Evolutionary conservation across 2,329 filamentous ascomycete genomes (phyloP).

Genomic region (Lanzia echinophila): DNA sequence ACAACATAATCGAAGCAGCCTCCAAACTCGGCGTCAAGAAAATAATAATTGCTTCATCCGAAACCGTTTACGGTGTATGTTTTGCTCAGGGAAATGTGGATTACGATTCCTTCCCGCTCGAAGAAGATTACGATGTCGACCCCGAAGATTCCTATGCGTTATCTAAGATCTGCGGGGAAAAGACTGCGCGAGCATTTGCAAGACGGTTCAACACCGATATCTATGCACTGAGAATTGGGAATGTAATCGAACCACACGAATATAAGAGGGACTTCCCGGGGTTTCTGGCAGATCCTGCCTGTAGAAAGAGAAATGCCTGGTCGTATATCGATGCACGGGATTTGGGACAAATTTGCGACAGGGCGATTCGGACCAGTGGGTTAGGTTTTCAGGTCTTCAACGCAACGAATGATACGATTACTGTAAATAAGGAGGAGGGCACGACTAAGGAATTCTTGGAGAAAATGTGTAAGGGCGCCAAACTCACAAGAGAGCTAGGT

Average conservation of each 20-base stretch:
- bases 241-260: constrained; percentile 55
- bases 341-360: constrained; percentile 53
- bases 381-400: constrained; percentile 60
- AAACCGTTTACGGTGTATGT: constrained; percentile 56
- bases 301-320: constrained; percentile 53
- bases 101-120: constrained; percentile 43
- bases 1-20: constrained; percentile 58
- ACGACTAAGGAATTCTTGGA: constrained; percentile 47
- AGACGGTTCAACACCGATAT: constrained; percentile 50
- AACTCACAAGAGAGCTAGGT: constrained; percentile 49
- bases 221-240: constrained; percentile 55
- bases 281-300: constrained; percentile 44
- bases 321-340: constrained; percentile 57
- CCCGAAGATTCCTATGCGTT: constrained; percentile 51
- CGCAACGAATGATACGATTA: constrained; percentile 56
- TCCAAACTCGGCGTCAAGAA: constrained; percentile 56
- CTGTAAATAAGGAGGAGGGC: constrained; percentile 32
- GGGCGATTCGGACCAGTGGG: constrained; percentile 45
- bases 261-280: constrained; percentile 47
- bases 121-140: constrained; percentile 48
- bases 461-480: constrained; percentile 41
- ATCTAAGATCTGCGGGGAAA: constrained; percentile 52
- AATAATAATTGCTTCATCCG: constrained; percentile 49
- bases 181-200: constrained; percentile 41
- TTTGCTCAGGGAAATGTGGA: constrained; percentile 52